Evolutionary conservation across 495 filamentous ascomycete species (phyloP).

Genomic region (Immersiella caudata): DNA sequence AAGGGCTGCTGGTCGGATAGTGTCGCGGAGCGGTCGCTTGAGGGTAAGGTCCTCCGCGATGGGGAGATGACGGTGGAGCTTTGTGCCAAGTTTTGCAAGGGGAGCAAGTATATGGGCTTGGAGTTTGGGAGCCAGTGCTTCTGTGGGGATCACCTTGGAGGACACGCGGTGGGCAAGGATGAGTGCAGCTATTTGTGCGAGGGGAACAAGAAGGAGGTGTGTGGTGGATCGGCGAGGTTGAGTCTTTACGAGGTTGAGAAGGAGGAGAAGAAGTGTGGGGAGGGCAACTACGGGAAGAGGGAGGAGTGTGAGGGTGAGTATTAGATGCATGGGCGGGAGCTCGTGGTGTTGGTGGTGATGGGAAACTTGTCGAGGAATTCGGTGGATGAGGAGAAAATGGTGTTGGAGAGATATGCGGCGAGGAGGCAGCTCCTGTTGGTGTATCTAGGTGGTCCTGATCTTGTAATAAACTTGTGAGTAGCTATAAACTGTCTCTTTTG

Average conservation of each 20-base stretch:
- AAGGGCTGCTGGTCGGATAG: conserved; percentile 8
- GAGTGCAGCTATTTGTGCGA: conserved; percentile 9
- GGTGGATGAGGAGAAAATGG: too few species aligned
- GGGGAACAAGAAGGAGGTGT: not conserved
- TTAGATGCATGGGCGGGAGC: not conserved
- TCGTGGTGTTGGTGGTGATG: not conserved
- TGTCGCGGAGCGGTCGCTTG: not conserved
- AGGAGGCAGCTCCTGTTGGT: not conserved
- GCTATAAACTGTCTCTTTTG: not conserved
- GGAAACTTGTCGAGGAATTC: too few species aligned
- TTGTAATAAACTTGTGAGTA: not conserved
- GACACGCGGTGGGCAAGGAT: not conserved
- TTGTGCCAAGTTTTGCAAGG: not conserved
- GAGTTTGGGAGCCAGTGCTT: conserved; percentile 16
- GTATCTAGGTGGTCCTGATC: not conserved
- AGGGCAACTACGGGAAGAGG: too few species aligned
- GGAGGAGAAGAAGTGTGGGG: too few species aligned
- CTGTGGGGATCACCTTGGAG: not conserved
- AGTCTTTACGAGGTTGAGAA: conserved; percentile 1
- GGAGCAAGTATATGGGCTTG: not conserved
- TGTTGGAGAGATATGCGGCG: not conserved
- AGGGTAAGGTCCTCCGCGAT: not conserved
- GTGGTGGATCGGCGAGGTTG: conserved; percentile 7
- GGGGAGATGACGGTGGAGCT: conserved; percentile 15
- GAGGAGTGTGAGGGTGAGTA: too few species aligned